Evolutionary conservation across 1,284 basidiomycete genomes (phyloP), one percentile per base, ranked within the genome.

Genomic region (Fomitopsis pinicola): DNA sequence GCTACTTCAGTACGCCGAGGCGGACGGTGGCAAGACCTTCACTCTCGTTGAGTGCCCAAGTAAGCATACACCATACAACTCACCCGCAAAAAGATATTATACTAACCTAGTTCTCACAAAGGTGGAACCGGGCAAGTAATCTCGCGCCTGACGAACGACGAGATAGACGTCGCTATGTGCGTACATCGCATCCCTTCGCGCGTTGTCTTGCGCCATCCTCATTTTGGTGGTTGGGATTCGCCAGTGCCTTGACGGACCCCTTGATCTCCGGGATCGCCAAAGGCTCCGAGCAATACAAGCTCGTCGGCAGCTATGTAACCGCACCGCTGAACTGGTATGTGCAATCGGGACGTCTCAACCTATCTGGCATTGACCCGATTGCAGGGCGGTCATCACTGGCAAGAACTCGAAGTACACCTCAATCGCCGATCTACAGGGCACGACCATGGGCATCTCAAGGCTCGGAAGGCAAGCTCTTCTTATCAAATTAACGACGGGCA

Each of bases 91-190:
- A 17, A 30, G 38, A 26, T 55, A 19, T 15, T 5, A n/a, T 33
- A 1, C 17, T 6, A 15, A 40, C 28, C 14, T 26, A 50, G 19
- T 1, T 36, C 22, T 22, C 14, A 7, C 35, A 0, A 15, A 92
- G 92, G 91, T 68, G 95, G 95, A 6, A 97, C 95, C 1, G 95
- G 95, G 0, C 94, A 97, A 70, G 81, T 97, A 67, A 96, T 96
- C 66, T 82, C 86, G 33, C 86, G 91, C 48, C 79, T 97, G 58
- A 86, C 88, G 42, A 88, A 90, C 62, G 86, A 92, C 67, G 89
- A 95, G 75, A 94, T 97, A 63, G 95, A 97, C 71, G 77, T 97
- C 40, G 94, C 92, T 19, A 90, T 96, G 92, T 50, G 28, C 36
- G 36, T 33, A 38, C 15, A 22, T 33, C 19, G 10, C 22, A 19